A percentile compares a stretch with the other conserved stretches of the same genome.
Evolutionary conservation across 2,329 filamentous ascomycete species (phyloP).

Genomic region (Beauveria varroae): DNA sequence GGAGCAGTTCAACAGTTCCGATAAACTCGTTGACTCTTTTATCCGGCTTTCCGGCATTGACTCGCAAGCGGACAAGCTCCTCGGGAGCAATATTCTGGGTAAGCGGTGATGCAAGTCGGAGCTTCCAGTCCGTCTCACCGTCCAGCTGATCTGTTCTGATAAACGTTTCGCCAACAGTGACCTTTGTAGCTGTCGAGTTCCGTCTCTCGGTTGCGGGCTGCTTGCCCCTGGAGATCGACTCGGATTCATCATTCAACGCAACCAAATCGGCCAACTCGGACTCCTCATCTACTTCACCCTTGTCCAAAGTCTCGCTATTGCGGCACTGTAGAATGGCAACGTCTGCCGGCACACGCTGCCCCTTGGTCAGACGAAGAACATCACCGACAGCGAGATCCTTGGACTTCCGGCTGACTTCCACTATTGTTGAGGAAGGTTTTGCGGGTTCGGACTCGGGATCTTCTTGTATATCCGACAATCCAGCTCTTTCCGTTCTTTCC

Average conservation of each 20-base stretch:
- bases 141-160: constrained; percentile 96
- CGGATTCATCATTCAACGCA: constrained; percentile 31
- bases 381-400: constrained; percentile 89
- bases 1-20: constrained; percentile 73
- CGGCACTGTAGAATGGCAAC: constrained; percentile 86
- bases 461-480: constrained; percentile 59
- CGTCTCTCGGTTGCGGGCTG: constrained; percentile 22
- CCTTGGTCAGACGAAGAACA: constrained; percentile 85
- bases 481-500: constrained; percentile 27
- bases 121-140: constrained; percentile 97
- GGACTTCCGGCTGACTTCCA: constrained; percentile 72
- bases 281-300: constrained; percentile 21
- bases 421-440: constrained; percentile 43
- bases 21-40: constrained; percentile 92
- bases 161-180: constrained; percentile 76
- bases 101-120: constrained; percentile 77
- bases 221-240: constrained; percentile 27
- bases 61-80: constrained; percentile 61
- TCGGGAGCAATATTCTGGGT: constrained; percentile 69
- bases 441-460: constrained; percentile 52
- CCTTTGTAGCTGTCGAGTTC: constrained; percentile 24
- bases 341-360: constrained; percentile 89
- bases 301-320: constrained; percentile 43
- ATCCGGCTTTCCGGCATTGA: constrained; percentile 85
- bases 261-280: constrained; percentile 33